Evolutionary conservation across 2,329 filamentous ascomycete genomes (phyloP), one percentile per base, ranked within the genome.

Genomic region (Monosporascus cannonballus): DNA sequence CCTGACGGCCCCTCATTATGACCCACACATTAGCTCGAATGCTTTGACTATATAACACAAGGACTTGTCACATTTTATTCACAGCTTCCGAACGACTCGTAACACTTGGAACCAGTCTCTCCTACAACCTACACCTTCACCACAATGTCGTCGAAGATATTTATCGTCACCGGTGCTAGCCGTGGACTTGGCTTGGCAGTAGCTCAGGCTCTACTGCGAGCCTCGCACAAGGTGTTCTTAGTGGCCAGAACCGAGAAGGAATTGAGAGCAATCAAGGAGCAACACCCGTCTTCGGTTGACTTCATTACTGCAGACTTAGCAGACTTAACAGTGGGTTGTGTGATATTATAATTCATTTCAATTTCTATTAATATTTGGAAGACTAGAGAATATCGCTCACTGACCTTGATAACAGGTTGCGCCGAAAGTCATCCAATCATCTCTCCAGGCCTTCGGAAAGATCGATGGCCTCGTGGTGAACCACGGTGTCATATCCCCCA

Each of bases 401-500:
- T 60, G 14, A 59, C 24, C 15, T 41, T 42, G 7, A 22, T 8
- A 38, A 3, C 55, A 81, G 79, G 69, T 87, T 27, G 80, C 83
- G 4, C 69, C 77, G 1, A 80, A 80, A 64, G 80, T 87, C 4
- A 81, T 90, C 4, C 75, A 85, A 3, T 71, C 84, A 1, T 87
- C 91, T 0, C 64, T 87, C 11, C 72, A 79, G 27, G 73, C 80
- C 0, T 97, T 90, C 68, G 86, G 85, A 9, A 76, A 75, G 48
- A 71, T 99, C 4, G 91, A 99, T 66, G 87, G 85, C 1, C 68
- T 99, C 45, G 83, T 99, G 14, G 74, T 97, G 56, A 97, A 97
- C 69, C 94, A 99, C 67, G 92, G 91, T 20, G 76, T 84, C 1
- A 72, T 99, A 45, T 80, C 84, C n/a, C 88, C 90, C 1, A 85